Conservation (phyloP, 345 rosid species). For the Euphorbia tirucalli region DNA sequence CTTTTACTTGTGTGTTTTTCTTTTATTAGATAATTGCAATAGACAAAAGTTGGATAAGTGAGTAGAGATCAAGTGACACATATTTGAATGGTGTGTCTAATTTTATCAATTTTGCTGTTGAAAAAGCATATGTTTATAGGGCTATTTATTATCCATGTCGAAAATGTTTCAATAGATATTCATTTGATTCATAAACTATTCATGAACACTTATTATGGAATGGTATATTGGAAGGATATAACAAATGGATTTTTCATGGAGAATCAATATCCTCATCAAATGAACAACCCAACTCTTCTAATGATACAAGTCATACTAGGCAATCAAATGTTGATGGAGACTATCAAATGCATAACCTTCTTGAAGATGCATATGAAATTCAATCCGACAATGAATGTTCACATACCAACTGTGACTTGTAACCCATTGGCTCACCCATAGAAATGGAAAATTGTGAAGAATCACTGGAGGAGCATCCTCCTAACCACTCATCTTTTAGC, state of each 20-base stretch:
- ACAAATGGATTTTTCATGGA: background rate
- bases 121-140: background rate
- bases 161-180: background rate
- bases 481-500: too few relatives aligned
- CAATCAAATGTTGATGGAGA: background rate
- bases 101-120: background rate
- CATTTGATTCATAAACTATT: background rate
- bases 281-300: background rate
- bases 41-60: too few relatives aligned
- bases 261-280: background rate
- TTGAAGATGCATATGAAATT: background rate
- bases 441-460: too few relatives aligned
- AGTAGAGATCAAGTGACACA: too few relatives aligned
- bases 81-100: too few relatives aligned
- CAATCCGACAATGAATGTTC: background rate
- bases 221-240: background rate
- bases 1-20: too few relatives aligned
- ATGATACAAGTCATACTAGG: too few relatives aligned
- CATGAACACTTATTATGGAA: background rate
- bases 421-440: too few relatives aligned
- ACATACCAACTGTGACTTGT: too few relatives aligned
- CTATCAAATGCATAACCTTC: background rate
- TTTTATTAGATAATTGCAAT: too few relatives aligned
- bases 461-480: too few relatives aligned
- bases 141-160: background rate